These are phyloP conservation scores for Tulasnella sp. DNA, from an alignment of 768 basidiomycete genomes.

Conservation along the genomic window DNA sequence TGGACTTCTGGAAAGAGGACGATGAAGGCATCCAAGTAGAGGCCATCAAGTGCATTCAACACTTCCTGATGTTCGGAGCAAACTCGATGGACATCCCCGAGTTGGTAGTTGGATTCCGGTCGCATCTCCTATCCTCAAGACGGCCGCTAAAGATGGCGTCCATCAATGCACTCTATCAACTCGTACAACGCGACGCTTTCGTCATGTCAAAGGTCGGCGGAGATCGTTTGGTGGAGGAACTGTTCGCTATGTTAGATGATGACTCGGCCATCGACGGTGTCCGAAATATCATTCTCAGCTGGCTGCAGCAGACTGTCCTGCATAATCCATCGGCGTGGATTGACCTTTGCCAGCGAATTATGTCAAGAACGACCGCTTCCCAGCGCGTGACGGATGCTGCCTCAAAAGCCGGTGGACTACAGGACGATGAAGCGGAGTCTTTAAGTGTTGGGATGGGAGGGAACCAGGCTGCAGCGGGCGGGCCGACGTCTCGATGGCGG, in stretches of 20 bases:
- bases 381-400: conserved; percentile 61
- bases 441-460: conserved; percentile 46
- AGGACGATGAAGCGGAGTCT: conserved; percentile 92
- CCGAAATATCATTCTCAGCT: conserved; percentile 81
- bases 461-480: conserved; percentile 19
- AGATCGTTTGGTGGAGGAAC: conserved; percentile 83
- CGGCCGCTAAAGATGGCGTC: conserved; percentile 85
- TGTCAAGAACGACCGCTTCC: conserved; percentile 83
- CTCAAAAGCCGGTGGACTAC: conserved; percentile 34
- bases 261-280: conserved; percentile 92
- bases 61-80: conserved; percentile 92
- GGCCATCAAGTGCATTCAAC: conserved; percentile 92
- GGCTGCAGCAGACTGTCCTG: conserved; percentile 89
- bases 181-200: conserved; percentile 89
- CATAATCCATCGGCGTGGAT: conserved; percentile 97
- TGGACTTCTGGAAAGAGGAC: conserved; percentile 71
- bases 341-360: conserved; percentile 91
- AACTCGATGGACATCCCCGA: conserved; percentile 72
- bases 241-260: conserved; percentile 92
- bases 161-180: conserved; percentile 92
- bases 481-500: conserved; percentile 76
- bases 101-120: conserved; percentile 65
- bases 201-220: conserved; percentile 89
- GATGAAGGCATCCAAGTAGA: conserved; percentile 86
- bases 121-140: conserved; percentile 67